These are phyloP conservation scores for Plantago elongata DNA, from an alignment of 257 asterid species.

Conservation along the genomic window DNA sequence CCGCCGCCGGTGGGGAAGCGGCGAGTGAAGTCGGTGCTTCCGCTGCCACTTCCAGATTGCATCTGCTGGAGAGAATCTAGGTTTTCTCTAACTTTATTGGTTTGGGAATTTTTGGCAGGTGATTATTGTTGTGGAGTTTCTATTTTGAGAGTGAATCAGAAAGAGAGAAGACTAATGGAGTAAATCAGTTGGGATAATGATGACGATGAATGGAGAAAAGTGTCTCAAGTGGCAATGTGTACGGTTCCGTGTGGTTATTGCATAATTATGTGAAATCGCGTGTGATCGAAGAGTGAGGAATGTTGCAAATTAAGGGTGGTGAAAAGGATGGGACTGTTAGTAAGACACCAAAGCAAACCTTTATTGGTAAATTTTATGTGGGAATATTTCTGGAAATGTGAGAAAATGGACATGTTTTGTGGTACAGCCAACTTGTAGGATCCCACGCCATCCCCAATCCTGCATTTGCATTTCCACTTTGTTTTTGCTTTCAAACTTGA, in stretches of 20 bases:
- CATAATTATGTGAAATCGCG: slow-evolving; percentile 8
- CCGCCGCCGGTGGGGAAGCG: slow-evolving; percentile 10
- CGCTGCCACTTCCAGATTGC: slow-evolving; percentile 67
- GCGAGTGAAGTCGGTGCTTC: slow-evolving; percentile 39
- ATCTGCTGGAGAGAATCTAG: slow-evolving; percentile 33
- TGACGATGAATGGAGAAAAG: neutral
- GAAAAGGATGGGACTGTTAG: slow-evolving; percentile 20
- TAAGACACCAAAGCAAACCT: neutral
- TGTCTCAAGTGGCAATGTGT: slow-evolving; percentile 21
- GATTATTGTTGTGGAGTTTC: slow-evolving; percentile 38
- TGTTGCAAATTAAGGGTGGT: neutral
- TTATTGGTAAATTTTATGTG: too few species aligned
- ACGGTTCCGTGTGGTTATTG: slow-evolving; percentile 22
- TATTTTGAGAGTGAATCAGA: slow-evolving; percentile 15
- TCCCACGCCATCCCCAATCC: too few species aligned
- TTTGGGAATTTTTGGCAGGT: slow-evolving; percentile 22
- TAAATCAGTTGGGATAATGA: slow-evolving; percentile 2
- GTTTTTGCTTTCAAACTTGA: too few species aligned
- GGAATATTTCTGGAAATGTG: too few species aligned
- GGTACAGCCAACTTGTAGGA: too few species aligned
- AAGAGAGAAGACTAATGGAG: slow-evolving; percentile 2
- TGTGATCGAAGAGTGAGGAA: neutral
- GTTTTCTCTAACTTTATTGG: too few species aligned
- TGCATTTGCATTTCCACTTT: too few species aligned
- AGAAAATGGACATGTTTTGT: too few species aligned